Conservation (phyloP, 768 basidiomycete species). For the Tricholoma matsutake region DNA sequence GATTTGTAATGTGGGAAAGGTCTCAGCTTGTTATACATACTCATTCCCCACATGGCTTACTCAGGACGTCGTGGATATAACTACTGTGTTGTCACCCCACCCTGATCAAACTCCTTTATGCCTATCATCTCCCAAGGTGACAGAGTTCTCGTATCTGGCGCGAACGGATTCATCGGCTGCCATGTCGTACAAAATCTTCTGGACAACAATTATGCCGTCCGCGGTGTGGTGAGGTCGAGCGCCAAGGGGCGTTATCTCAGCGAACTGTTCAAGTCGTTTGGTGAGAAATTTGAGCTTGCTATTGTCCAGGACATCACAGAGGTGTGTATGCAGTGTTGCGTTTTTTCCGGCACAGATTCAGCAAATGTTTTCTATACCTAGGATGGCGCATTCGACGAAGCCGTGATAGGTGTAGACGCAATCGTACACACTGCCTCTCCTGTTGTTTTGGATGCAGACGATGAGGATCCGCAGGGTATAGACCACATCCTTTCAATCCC, state of each 20-base stretch:
- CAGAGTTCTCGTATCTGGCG: slow-evolving; percentile 29
- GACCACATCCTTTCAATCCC: neutral
- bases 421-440: slow-evolving; percentile 72
- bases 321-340: slow-evolving; percentile 4
- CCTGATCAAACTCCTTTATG: slow-evolving; percentile 6
- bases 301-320: slow-evolving; percentile 25
- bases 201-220: slow-evolving; percentile 25
- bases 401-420: slow-evolving; percentile 71
- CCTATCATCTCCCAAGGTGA: slow-evolving; percentile 17
- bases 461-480: slow-evolving; percentile 19
- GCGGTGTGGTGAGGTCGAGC: slow-evolving; percentile 24
- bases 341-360: neutral
- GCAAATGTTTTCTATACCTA: slow-evolving; percentile 16
- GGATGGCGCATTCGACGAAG: slow-evolving; percentile 76
- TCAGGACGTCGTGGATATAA: no score
- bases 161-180: slow-evolving; percentile 28
- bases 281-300: slow-evolving; percentile 24
- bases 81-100: no score
- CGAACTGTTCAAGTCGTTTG: slow-evolving; percentile 20
- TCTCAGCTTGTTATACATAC: no score
- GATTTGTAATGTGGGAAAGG: no score
- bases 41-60: no score
- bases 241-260: slow-evolving; percentile 21
- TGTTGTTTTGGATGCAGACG: slow-evolving; percentile 42
- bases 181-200: slow-evolving; percentile 29